Percentiles rank a stretch among this genome's conserved stretches.
Conservation (phyloP, 2,329 filamentous ascomycete genomes). For the Piedraia hortae region DNA sequence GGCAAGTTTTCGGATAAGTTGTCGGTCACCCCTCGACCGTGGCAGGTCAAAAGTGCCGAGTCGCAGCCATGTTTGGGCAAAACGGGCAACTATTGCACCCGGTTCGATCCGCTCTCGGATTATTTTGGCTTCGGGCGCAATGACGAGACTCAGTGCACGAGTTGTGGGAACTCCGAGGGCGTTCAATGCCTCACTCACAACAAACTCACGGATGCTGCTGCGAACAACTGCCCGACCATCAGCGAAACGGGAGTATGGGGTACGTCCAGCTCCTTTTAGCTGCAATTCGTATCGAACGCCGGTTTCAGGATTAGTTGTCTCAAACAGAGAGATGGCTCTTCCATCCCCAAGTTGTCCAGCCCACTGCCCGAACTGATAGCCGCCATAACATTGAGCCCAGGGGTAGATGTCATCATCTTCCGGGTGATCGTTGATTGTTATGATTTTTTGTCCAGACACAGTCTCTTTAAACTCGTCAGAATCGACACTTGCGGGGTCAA, state of each 20-base stretch:
- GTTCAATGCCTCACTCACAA: constrained; percentile 73
- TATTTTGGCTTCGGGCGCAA: constrained; percentile 46
- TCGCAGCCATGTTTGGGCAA: constrained; percentile 73
- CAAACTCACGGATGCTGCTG: constrained; percentile 78
- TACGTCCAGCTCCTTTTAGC: constrained; percentile 77
- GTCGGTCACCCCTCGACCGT: constrained; percentile 51
- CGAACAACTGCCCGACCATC: constrained; percentile 83
- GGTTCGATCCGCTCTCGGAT: constrained; percentile 59
- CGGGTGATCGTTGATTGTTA: constrained; percentile 39
- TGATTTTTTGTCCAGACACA: constrained; percentile 57
- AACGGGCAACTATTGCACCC: constrained; percentile 73
- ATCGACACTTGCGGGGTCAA: constrained; percentile 37
- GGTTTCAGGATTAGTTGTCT: constrained; percentile 48
- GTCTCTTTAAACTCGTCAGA: constrained; percentile 49
- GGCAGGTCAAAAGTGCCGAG: constrained; percentile 94
- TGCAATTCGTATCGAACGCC: constrained; percentile 66
- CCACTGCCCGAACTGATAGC: constrained; percentile 48
- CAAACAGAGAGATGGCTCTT: constrained; percentile 79
- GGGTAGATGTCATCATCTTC: constrained; percentile 57
- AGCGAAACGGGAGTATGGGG: constrained; percentile 86
- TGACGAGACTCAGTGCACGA: constrained; percentile 54
- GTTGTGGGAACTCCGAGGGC: constrained; percentile 69
- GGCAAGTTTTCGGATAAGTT: constrained; percentile 42
- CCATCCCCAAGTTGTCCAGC: constrained; percentile 89
- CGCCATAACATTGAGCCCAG: constrained; percentile 96